These are phyloP conservation scores for Clausena lansium DNA, from an alignment of 345 rosid species.

Conservation along the genomic window DNA sequence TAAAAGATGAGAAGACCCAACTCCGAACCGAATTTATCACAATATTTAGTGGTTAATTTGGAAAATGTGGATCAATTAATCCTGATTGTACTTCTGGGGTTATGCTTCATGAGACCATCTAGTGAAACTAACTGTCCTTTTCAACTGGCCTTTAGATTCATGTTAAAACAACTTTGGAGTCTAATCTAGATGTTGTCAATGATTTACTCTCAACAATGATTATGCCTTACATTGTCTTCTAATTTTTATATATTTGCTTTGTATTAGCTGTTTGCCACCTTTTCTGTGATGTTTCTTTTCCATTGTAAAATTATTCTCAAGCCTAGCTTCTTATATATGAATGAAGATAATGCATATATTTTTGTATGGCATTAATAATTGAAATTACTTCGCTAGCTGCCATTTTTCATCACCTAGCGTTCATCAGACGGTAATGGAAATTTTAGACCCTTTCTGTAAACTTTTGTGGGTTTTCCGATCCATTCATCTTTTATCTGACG, in stretches of 20 bases:
- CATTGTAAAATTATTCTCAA: background rate
- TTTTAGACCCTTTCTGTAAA: background rate
- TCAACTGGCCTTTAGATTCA: background rate
- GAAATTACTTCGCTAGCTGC: background rate
- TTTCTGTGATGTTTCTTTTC: background rate
- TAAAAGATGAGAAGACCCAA: too few relatives aligned
- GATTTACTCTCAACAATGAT: background rate
- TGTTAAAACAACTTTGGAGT: background rate
- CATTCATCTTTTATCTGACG: too few relatives aligned
- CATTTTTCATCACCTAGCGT: background rate
- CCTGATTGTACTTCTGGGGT: background rate
- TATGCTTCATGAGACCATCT: background rate
- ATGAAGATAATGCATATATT: background rate
- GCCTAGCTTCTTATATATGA: background rate
- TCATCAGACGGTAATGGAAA: background rate
- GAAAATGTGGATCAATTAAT: background rate
- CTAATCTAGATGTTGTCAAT: background rate
- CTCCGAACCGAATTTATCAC: too few relatives aligned
- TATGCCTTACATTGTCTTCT: too few relatives aligned
- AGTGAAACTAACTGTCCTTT: background rate
- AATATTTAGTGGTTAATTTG: background rate
- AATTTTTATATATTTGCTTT: background rate
- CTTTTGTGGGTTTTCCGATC: background rate
- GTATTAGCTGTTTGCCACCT: conserved; percentile 21
- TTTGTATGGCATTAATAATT: too few relatives aligned